Conservation (phyloP, 2,329 filamentous ascomycete genomes). For the Exserohilum turcica region DNA sequence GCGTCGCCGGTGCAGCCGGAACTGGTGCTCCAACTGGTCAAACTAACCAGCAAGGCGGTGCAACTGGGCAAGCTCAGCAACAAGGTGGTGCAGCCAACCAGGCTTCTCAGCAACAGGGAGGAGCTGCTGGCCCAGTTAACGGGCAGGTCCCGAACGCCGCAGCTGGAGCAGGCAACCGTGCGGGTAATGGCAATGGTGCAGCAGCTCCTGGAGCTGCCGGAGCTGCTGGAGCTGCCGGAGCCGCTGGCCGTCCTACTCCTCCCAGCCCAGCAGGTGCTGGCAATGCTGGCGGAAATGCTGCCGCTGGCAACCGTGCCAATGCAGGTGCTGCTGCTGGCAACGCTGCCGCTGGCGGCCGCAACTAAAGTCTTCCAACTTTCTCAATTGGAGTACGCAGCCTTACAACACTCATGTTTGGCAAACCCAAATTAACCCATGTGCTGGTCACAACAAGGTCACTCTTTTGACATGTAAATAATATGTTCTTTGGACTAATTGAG, state of each 20-base stretch:
- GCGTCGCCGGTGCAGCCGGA: too few species aligned
- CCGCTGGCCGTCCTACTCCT: too few species aligned
- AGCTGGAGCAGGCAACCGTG: too few species aligned
- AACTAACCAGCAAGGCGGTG: too few species aligned
- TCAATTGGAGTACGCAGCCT: background rate
- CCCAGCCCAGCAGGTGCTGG: background rate
- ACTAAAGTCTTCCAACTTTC: background rate
- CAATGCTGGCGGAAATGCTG: background rate
- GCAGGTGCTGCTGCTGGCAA: background rate
- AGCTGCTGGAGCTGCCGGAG: too few species aligned
- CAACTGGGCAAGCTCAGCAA: too few species aligned
- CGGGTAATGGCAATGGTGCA: too few species aligned
- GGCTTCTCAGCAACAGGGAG: background rate
- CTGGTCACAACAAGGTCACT: slow-evolving; percentile 7
- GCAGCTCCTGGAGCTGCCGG: too few species aligned
- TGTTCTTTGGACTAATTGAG: background rate
- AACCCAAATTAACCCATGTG: slow-evolving; percentile 2
- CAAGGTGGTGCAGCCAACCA: too few species aligned
- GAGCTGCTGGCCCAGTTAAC: too few species aligned
- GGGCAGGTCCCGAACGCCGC: too few species aligned
- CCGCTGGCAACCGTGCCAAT: background rate
- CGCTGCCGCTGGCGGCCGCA: background rate
- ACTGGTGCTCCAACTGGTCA: slow-evolving; percentile 6
- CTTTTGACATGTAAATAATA: slow-evolving; percentile 9
- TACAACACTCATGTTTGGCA: background rate